Percentiles rank a stretch among this genome's conserved stretches.
Evolutionary conservation across 2,329 filamentous ascomycete species (phyloP).

Genomic region (Ceratocystis diversiconidia): DNA sequence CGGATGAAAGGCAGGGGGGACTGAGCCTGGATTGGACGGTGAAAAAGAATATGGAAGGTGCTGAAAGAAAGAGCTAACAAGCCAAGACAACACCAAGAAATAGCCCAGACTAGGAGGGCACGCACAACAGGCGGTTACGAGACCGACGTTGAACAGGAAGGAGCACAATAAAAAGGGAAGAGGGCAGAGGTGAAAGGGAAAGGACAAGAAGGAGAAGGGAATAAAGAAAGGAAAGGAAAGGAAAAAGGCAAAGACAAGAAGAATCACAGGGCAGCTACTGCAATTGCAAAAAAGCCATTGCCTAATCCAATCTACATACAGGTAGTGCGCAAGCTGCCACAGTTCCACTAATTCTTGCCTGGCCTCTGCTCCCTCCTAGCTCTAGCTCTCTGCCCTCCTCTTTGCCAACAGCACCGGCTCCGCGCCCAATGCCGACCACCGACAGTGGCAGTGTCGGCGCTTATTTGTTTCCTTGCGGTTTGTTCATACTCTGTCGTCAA

Average conservation of each 20-base stretch:
- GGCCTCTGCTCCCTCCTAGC: neutral
- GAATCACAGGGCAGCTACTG: neutral
- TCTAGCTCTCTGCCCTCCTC: neutral
- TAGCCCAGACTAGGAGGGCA: neutral
- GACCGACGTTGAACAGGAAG: neutral
- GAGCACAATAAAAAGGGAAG: neutral
- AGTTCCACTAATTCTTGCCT: too few relatives aligned
- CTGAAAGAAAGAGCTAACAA: neutral
- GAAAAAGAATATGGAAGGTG: neutral
- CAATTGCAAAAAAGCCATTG: neutral
- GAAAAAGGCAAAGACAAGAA: neutral
- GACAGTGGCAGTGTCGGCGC: neutral
- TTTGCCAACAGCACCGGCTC: neutral
- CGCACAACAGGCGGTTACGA: neutral
- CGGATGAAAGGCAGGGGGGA: neutral
- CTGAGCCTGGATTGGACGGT: neutral
- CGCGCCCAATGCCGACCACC: too few relatives aligned
- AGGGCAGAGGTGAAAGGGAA: neutral
- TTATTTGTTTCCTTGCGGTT: neutral
- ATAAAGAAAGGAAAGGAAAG: neutral
- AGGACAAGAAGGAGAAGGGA: neutral
- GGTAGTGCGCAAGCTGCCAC: neutral
- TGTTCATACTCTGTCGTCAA: neutral
- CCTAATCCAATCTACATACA: neutral
- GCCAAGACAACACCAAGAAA: neutral